These are phyloP conservation scores for Candida silvicultrix DNA, from an alignment of 805 yeast genomes.

Conservation along the genomic window DNA sequence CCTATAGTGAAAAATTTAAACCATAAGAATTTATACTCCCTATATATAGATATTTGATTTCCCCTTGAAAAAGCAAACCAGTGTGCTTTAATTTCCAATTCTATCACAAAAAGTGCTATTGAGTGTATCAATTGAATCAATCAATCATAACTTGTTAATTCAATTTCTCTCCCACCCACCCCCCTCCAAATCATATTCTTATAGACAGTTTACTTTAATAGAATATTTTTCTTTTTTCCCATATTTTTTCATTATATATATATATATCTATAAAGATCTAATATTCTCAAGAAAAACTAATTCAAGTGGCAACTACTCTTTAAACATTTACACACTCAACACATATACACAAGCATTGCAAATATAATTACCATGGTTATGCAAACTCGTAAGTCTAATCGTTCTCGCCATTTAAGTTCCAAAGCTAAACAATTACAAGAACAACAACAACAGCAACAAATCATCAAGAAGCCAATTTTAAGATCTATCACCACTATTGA, in stretches of 20 bases:
- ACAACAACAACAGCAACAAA: not conserved
- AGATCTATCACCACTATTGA: slow-evolving; percentile 24
- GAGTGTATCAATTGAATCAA: too few species aligned
- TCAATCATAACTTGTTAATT: too few species aligned
- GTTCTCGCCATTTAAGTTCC: slow-evolving; percentile 16
- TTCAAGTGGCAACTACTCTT: not conserved
- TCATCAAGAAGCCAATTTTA: slow-evolving; percentile 18
- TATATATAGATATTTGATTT: not conserved
- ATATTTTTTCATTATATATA: too few species aligned
- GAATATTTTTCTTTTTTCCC: not conserved
- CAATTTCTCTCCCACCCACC: too few species aligned
- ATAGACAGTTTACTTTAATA: not conserved
- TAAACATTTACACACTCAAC: not conserved
- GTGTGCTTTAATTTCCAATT: too few species aligned
- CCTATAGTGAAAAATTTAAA: not conserved
- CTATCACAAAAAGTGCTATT: too few species aligned
- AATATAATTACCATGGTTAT: slow-evolving; percentile 15
- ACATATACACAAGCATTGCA: too few species aligned
- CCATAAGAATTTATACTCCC: not conserved
- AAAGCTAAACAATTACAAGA: slow-evolving; percentile 23
- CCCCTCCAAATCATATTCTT: not conserved
- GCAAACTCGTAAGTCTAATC: slow-evolving; percentile 23
- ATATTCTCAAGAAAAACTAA: not conserved
- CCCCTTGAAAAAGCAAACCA: not conserved
- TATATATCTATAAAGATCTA: not conserved